Evolutionary conservation across 192 early-diverging fungal species (phyloP).

Genomic region (Coemansia sp.): DNA sequence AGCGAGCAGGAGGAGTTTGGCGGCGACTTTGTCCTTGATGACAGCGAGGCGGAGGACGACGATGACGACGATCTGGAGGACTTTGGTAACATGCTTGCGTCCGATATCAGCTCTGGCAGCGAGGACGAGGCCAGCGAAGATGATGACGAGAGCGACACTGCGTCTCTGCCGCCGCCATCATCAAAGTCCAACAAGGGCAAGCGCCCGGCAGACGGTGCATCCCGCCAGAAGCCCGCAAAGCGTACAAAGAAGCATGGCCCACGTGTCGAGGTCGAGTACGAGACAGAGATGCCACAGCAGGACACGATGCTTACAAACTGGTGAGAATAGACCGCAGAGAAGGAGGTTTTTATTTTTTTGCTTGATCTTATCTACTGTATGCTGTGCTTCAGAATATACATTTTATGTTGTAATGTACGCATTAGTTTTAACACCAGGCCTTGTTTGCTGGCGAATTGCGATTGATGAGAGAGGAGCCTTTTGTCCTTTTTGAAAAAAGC

Average conservation of each 20-base stretch:
- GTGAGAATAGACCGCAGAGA: constrained; percentile 8
- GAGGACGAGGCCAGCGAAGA: constrained; percentile 60
- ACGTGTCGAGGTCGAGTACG: constrained; percentile 62
- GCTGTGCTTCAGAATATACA: neutral
- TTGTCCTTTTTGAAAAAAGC: too few relatives aligned
- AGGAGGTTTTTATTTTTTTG: neutral
- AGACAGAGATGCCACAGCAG: constrained; percentile 42
- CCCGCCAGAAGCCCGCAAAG: constrained; percentile 41
- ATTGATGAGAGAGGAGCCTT: too few relatives aligned
- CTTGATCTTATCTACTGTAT: neutral
- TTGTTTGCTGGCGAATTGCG: too few relatives aligned
- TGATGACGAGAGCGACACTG: constrained; percentile 61
- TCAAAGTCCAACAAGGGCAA: constrained; percentile 33
- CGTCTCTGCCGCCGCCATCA: constrained; percentile 25
- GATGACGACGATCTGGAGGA: constrained; percentile 50
- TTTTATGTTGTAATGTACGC: neutral
- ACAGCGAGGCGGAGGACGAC: constrained; percentile 31
- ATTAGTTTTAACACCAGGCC: too few relatives aligned
- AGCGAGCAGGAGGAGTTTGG: constrained; percentile 54
- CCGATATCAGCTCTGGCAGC: constrained; percentile 61
- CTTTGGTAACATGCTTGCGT: constrained; percentile 32
- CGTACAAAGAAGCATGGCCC: constrained; percentile 49
- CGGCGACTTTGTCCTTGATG: constrained; percentile 57
- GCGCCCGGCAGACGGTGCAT: constrained; percentile 27
- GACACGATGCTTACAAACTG: constrained; percentile 47